These are phyloP conservation scores for Solanum rostratum DNA, from an alignment of 257 asterid genomes.

Conservation along the genomic window DNA sequence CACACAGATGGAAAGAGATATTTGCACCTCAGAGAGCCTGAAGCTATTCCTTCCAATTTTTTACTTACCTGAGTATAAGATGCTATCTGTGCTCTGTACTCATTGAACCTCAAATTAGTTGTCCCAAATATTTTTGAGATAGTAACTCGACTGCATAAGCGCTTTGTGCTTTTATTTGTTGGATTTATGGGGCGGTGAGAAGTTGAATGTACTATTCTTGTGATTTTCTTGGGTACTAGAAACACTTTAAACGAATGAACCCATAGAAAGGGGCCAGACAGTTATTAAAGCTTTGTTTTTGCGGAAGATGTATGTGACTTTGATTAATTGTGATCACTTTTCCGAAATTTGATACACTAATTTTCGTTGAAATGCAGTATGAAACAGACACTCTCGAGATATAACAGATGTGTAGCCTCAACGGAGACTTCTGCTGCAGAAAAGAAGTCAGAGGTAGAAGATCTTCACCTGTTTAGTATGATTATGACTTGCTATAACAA, in stretches of 20 bases:
- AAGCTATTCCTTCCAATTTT: neutral
- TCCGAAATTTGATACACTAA: neutral
- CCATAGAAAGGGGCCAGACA: neutral
- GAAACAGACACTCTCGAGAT: conserved; percentile 38
- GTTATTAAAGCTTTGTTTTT: neutral
- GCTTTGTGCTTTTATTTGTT: neutral
- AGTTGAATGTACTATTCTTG: neutral
- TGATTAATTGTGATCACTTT: neutral
- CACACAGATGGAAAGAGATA: neutral
- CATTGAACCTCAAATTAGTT: neutral
- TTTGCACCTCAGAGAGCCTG: neutral
- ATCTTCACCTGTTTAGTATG: neutral
- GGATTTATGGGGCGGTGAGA: neutral
- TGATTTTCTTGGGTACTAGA: neutral
- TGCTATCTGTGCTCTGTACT: neutral
- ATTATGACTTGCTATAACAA: neutral
- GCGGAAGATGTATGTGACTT: neutral
- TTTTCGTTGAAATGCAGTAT: conserved; percentile 36
- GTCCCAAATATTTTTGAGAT: neutral
- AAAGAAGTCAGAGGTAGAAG: conserved; percentile 32
- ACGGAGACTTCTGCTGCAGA: conserved; percentile 25
- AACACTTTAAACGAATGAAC: neutral
- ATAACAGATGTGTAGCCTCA: conserved; percentile 22
- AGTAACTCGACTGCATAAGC: neutral
- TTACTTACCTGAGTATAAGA: neutral